These are phyloP conservation scores for Suillus subaureus DNA, from an alignment of 768 basidiomycete species.

Conservation along the genomic window DNA sequence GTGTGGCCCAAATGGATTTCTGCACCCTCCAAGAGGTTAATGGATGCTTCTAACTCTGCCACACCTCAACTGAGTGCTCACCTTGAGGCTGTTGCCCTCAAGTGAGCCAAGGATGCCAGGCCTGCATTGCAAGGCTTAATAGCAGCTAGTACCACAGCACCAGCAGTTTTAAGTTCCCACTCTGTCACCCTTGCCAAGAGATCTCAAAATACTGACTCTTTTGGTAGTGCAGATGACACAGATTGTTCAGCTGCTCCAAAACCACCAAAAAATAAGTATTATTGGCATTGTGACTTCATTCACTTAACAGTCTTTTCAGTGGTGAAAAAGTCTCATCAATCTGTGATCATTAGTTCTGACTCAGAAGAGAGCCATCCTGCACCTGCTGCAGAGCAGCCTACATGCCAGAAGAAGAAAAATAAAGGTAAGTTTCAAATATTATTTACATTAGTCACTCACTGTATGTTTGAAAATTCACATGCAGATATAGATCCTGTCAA, in stretches of 20 bases:
- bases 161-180: too few relatives aligned
- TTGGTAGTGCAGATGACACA: neutral
- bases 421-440: neutral
- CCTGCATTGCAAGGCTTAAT: too few relatives aligned
- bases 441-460: too few relatives aligned
- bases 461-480: neutral
- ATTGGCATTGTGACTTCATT: too few relatives aligned
- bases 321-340: neutral
- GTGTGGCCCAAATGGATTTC: too few relatives aligned
- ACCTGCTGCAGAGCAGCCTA: too few relatives aligned
- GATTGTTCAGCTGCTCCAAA: neutral
- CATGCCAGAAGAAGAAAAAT: neutral
- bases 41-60: too few relatives aligned
- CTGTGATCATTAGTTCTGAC: neutral
- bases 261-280: neutral
- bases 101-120: neutral
- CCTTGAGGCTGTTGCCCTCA: too few relatives aligned
- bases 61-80: too few relatives aligned
- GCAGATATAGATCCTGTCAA: constrained; percentile 1
- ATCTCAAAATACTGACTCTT: neutral
- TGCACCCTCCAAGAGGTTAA: too few relatives aligned
- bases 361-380: neutral
- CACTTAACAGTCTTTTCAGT: neutral
- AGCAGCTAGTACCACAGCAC: neutral
- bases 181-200: neutral